phyloP scores from a whole-genome alignment of 805 yeast species.

The Myxozyma nipponensis region DNA sequence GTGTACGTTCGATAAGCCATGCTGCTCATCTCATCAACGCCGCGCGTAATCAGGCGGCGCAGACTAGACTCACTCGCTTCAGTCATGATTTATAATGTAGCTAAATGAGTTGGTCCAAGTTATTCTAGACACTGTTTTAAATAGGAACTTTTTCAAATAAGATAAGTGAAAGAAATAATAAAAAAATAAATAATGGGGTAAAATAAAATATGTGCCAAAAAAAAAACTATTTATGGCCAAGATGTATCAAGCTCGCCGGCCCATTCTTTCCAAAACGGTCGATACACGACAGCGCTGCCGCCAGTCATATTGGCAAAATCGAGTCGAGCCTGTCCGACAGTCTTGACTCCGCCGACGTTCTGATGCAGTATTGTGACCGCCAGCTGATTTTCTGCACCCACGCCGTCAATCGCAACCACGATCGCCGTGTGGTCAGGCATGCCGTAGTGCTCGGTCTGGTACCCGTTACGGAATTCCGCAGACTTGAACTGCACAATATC shows the following conservation, averaged over 20 bases:
- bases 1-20: too few relatives aligned
- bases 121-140: too few relatives aligned
- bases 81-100: too few relatives aligned
- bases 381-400: constrained; percentile 3
- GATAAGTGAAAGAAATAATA: too few relatives aligned
- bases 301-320: constrained; percentile 31
- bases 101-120: too few relatives aligned
- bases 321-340: constrained; percentile 34
- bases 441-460: constrained; percentile 29
- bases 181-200: too few relatives aligned
- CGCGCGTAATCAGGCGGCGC: too few relatives aligned
- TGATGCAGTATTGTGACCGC: constrained; percentile 34
- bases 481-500: constrained; percentile 38
- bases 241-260: constrained; percentile 31
- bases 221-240: constrained; percentile 23
- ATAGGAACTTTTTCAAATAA: too few relatives aligned
- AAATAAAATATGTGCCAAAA: background rate
- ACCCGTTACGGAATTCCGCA: constrained; percentile 30
- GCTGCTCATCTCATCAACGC: too few relatives aligned
- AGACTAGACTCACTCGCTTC: too few relatives aligned
- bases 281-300: constrained; percentile 35
- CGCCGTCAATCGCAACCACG: constrained; percentile 31
- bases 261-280: constrained; percentile 38
- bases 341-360: constrained; percentile 34
- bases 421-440: constrained; percentile 40